Evolutionary conservation across 345 rosid genomes (phyloP).

Genomic region (Schrenkiella parvula): DNA sequence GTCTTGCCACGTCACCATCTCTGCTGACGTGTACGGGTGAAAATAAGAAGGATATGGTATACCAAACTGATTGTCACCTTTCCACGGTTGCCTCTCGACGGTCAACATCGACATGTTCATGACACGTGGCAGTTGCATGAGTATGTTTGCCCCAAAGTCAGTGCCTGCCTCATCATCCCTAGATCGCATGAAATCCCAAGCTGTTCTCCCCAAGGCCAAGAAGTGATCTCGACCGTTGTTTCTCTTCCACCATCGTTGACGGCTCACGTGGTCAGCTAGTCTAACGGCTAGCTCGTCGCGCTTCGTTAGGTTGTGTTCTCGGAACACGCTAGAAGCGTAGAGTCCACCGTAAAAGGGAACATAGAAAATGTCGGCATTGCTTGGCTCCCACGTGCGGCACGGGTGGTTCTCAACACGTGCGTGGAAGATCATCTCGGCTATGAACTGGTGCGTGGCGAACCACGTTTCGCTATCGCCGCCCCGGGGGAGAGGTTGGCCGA

Average conservation of each 20-base stretch:
- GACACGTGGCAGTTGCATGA: conserved; percentile 49
- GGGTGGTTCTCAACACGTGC: conserved; percentile 43
- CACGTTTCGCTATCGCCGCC: neutral
- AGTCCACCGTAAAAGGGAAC: conserved; percentile 57
- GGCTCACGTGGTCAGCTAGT: conserved; percentile 24
- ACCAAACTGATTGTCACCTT: conserved; percentile 42
- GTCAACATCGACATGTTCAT: conserved; percentile 52
- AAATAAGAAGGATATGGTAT: conserved; percentile 71
- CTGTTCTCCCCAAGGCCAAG: conserved; percentile 46
- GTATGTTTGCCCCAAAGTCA: conserved; percentile 49
- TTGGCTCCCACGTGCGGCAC: conserved; percentile 51
- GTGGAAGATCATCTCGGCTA: conserved; percentile 48
- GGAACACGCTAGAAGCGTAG: conserved; percentile 46
- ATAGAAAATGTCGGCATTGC: conserved; percentile 42
- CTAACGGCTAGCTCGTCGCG: conserved; percentile 41
- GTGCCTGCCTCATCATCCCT: conserved; percentile 3
- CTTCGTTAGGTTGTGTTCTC: conserved; percentile 41
- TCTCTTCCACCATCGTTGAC: conserved; percentile 43
- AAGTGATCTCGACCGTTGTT: conserved; percentile 61
- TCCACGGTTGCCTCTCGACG: conserved; percentile 44
- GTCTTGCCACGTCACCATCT: conserved; percentile 48
- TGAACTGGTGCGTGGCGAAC: conserved; percentile 52
- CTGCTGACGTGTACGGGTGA: conserved; percentile 42
- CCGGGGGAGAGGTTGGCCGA: conserved; percentile 40
- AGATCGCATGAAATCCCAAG: conserved; percentile 51